A percentile compares a stretch with the other conserved stretches of the same genome.
Conservation (phyloP, 768 basidiomycete species). For the Cytidiella melzeri region DNA sequence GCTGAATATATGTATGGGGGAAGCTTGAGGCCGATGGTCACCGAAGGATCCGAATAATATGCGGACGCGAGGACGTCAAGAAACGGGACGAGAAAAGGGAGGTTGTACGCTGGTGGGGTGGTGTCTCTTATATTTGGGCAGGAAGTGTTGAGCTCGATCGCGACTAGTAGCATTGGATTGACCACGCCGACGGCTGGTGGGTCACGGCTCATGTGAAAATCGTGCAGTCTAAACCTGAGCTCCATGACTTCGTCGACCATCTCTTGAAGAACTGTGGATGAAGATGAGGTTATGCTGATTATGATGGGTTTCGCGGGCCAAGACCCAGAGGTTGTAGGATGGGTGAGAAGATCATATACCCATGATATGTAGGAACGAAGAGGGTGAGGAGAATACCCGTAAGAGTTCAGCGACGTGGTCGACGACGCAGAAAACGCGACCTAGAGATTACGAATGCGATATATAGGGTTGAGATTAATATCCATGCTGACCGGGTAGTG, state of each 20-base stretch:
- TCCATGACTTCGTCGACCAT: constrained; percentile 59
- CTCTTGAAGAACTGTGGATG: constrained; percentile 39
- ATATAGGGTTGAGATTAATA: too few species aligned
- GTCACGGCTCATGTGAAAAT: constrained; percentile 18
- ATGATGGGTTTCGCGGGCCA: constrained; percentile 56
- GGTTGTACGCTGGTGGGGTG: constrained; percentile 64
- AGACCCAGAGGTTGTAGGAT: constrained; percentile 20
- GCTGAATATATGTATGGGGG: constrained; percentile 64
- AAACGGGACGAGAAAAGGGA: constrained; percentile 44
- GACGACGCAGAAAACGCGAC: constrained; percentile 50
- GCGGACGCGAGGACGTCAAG: constrained; percentile 48
- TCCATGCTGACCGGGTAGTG: too few species aligned
- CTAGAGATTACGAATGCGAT: too few species aligned
- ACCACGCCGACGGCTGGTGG: constrained; percentile 19
- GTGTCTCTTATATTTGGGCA: constrained; percentile 70
- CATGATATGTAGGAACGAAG: constrained; percentile 61
- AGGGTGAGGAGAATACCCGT: constrained; percentile 81
- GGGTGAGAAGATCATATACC: constrained; percentile 46
- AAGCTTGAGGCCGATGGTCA: constrained; percentile 73
- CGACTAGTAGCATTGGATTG: constrained; percentile 39
- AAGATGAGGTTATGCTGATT: constrained; percentile 69
- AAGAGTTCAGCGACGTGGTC: constrained; percentile 71
- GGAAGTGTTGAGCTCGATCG: constrained; percentile 76
- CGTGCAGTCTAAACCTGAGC: constrained; percentile 37
- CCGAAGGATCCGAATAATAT: constrained; percentile 41